phyloP scores from a whole-genome alignment of 257 asterid genomes.

The Linaria vulgaris region DNA sequence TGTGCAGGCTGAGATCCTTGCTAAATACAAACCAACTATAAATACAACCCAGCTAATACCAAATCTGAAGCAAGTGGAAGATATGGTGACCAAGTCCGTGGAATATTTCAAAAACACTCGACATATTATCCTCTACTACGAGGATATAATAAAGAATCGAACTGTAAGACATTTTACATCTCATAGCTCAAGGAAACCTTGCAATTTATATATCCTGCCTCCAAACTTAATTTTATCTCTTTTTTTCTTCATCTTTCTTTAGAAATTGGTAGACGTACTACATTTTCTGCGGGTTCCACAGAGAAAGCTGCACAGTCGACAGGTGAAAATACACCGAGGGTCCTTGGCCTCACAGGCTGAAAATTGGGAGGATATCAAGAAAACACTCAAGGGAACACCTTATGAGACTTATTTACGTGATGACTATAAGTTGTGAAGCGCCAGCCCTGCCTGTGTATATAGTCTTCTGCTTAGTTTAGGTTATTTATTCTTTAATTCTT shows the following conservation, averaged over 20 bases:
- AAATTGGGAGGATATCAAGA: conserved; percentile 77
- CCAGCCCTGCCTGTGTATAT: conserved; percentile 33
- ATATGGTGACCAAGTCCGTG: conserved; percentile 55
- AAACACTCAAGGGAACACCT: conserved; percentile 68
- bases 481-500: conserved; percentile 58
- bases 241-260: conserved; percentile 10
- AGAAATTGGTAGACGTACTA: conserved; percentile 80
- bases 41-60: conserved; percentile 61
- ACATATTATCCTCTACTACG: conserved; percentile 79
- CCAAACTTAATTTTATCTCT: not conserved
- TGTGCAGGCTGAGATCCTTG: conserved; percentile 85
- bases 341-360: conserved; percentile 70
- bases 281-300: conserved; percentile 73
- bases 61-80: conserved; percentile 69
- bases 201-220: not conserved
- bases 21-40: conserved; percentile 74
- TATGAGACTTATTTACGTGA: conserved; percentile 56
- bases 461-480: conserved; percentile 32
- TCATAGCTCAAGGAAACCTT: not conserved
- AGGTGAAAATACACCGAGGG: conserved; percentile 89
- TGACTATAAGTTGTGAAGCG: conserved; percentile 60
- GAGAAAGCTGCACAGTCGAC: conserved; percentile 66
- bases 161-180: conserved; percentile 50
- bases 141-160: conserved; percentile 71
- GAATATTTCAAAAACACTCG: conserved; percentile 77